Percentiles rank a stretch among this genome's conserved stretches.
Evolutionary conservation across 1,284 basidiomycete species (phyloP).

Genomic region (Neolentinus lepideus): DNA sequence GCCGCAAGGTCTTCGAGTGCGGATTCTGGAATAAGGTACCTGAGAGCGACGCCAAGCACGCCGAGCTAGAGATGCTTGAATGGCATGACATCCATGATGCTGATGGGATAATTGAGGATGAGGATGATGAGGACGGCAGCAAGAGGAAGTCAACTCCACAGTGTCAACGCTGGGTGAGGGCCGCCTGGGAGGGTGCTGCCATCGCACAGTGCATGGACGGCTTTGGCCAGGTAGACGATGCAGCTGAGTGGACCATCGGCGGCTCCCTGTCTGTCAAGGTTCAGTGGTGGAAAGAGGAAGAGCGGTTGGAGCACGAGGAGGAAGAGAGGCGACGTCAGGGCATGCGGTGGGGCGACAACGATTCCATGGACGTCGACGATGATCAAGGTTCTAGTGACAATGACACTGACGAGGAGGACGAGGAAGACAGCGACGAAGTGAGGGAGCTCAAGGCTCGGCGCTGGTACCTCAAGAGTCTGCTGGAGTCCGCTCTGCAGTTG

Average conservation of each 20-base stretch:
- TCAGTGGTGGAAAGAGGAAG: slow-evolving; percentile 62
- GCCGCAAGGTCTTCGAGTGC: slow-evolving; percentile 80
- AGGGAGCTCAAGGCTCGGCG: slow-evolving; percentile 72
- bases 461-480: slow-evolving; percentile 52
- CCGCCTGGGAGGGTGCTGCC: slow-evolving; percentile 68
- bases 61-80: slow-evolving; percentile 79
- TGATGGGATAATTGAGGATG: slow-evolving; percentile 72
- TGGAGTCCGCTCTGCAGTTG: slow-evolving; percentile 35
- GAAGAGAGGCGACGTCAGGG: slow-evolving; percentile 59
- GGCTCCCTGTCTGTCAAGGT: slow-evolving; percentile 69
- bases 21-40: slow-evolving; percentile 74
- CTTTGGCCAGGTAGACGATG: slow-evolving; percentile 58
- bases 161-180: slow-evolving; percentile 61
- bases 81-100: slow-evolving; percentile 41
- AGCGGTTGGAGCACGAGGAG: slow-evolving; percentile 52
- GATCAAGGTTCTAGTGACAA: slow-evolving; percentile 30
- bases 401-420: slow-evolving; percentile 49
- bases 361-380: slow-evolving; percentile 62
- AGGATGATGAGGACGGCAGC: slow-evolving; percentile 36
- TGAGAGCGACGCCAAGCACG: slow-evolving; percentile 47
- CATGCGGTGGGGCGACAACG: slow-evolving; percentile 52
- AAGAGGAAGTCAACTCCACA: slow-evolving; percentile 19
- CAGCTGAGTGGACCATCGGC: slow-evolving; percentile 59
- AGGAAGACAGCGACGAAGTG: slow-evolving; percentile 66
- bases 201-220: slow-evolving; percentile 73